Base-by-base conservation (phyloP, 2,329 filamentous ascomycete genomes). In the Talaromyces sp. region DNA sequence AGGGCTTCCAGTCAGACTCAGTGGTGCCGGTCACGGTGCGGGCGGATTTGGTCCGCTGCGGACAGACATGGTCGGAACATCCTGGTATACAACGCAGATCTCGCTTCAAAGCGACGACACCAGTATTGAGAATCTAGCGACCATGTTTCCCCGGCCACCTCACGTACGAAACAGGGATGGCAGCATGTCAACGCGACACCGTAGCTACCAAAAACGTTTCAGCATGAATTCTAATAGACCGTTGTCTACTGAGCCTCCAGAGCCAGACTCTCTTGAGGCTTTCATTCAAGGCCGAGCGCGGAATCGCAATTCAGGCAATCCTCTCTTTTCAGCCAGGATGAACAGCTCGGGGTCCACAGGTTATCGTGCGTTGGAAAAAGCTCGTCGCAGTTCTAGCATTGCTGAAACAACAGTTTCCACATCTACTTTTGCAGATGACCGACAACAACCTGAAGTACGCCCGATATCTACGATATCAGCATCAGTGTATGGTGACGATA, bases 21-120 rank as follows among this genome's bases (percentile, higher is more conserved):
- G 78, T 61, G 78, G 78, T 19, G 78, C 77, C 19, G 78, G 78
- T 2, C 78, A 80, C 68, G 78, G 78, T 4, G 74, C 76, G 2
- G 78, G 78, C 47, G 76, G 77, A 3, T 73, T 78, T 16, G 73
- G 75, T n/a, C 73, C 75, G 37, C 71, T 74, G 4, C 74, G 75
- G 10, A 71, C 74, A 63, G 75, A 74, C n/a, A 62, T 74, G 3
- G 74, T 75, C 7, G 72, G 74, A 16, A 67, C 71, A 50, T 79
- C 78, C 39, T 79, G 77, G 77, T 75, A 78, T 63, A 77, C 75
- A 60, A 74, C 73, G 0, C 73, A 73, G 37, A 66, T 67, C 9
- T 77, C 76, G 3, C 67, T 78, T 10, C 71, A 73, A 56, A 77
- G 72, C 47, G 75, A 76, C 22, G 78, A 80, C 31, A 74, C 68